A percentile compares a stretch with the other conserved stretches of the same genome.
phyloP scores from a whole-genome alignment of 345 rosid species.

The Corchorus olitorius region DNA sequence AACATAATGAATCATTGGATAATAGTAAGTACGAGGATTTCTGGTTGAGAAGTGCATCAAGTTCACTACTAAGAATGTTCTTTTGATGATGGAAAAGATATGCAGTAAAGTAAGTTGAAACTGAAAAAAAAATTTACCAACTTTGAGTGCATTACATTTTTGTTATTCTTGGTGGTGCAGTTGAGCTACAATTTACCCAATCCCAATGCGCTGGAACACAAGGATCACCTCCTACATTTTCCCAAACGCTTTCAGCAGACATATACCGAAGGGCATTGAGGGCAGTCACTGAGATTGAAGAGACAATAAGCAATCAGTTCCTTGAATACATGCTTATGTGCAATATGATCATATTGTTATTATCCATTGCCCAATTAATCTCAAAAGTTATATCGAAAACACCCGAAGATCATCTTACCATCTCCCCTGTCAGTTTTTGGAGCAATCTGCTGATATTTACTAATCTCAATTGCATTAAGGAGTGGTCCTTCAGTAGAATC shows the following conservation, averaged over 20 bases:
- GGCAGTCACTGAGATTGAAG: slow-evolving; percentile 51
- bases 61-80: not conserved
- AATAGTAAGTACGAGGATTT: too few species aligned
- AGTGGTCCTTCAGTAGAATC: slow-evolving; percentile 92
- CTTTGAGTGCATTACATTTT: slow-evolving; percentile 61
- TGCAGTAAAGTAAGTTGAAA: slow-evolving; percentile 6
- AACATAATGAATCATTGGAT: not conserved
- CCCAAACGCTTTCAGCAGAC: slow-evolving; percentile 55
- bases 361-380: not conserved
- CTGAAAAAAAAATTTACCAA: slow-evolving; percentile 13
- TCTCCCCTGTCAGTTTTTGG: slow-evolving; percentile 63
- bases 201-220: slow-evolving; percentile 83
- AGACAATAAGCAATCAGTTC: slow-evolving; percentile 21
- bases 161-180: slow-evolving; percentile 77
- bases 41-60: too few species aligned
- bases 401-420: slow-evolving; percentile 43
- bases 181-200: slow-evolving; percentile 76
- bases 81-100: not conserved
- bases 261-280: slow-evolving; percentile 55
- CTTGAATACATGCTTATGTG: slow-evolving; percentile 1
- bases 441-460: slow-evolving; percentile 74
- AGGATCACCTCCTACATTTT: slow-evolving; percentile 87
- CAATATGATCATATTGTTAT: not conserved
- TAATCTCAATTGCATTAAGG: slow-evolving; percentile 87
- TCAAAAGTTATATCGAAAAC: not conserved